Percentiles rank a stretch among this genome's conserved stretches.
Evolutionary conservation across 805 yeast genomes (phyloP).

Genomic region (Wickerhamomyces strasburgensis): DNA sequence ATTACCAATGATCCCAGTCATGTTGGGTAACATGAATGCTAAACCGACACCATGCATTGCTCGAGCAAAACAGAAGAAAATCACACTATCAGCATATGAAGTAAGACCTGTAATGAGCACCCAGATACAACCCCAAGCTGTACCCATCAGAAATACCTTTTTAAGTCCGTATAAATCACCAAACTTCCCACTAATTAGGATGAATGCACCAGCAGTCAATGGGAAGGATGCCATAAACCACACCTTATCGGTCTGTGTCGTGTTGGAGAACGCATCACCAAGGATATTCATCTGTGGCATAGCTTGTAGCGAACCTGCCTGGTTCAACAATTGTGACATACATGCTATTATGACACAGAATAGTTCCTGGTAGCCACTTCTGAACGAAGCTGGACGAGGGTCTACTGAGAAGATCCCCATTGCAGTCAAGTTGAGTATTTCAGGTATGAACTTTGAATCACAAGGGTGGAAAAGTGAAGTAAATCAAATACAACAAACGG

Average conservation of each 20-base stretch:
- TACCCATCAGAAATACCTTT: slow-evolving; percentile 48
- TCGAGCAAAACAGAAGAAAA: slow-evolving; percentile 47
- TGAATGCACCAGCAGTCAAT: slow-evolving; percentile 67
- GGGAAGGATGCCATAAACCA: slow-evolving; percentile 76
- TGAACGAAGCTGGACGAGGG: slow-evolving; percentile 13
- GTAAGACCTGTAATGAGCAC: slow-evolving; percentile 56
- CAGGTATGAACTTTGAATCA: too few species aligned
- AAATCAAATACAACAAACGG: too few species aligned
- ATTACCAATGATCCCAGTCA: slow-evolving; percentile 49
- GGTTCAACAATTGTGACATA: slow-evolving; percentile 36
- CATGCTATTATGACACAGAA: too few species aligned
- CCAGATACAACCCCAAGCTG: slow-evolving; percentile 53
- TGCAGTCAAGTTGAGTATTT: too few species aligned
- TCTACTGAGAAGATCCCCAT: slow-evolving; percentile 7
- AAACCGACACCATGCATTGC: slow-evolving; percentile 63
- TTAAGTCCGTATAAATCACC: slow-evolving; percentile 73
- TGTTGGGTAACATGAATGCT: slow-evolving; percentile 54
- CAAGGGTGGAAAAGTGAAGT: too few species aligned
- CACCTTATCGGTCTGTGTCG: slow-evolving; percentile 29
- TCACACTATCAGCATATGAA: slow-evolving; percentile 41
- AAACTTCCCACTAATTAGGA: slow-evolving; percentile 59
- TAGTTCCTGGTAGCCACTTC: slow-evolving; percentile 22
- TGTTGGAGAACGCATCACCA: slow-evolving; percentile 27
- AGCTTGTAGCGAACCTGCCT: slow-evolving; percentile 36
- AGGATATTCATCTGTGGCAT: slow-evolving; percentile 33